Conservation (phyloP, 2,329 filamentous ascomycete genomes). For the Colletotrichum brevisporum region DNA sequence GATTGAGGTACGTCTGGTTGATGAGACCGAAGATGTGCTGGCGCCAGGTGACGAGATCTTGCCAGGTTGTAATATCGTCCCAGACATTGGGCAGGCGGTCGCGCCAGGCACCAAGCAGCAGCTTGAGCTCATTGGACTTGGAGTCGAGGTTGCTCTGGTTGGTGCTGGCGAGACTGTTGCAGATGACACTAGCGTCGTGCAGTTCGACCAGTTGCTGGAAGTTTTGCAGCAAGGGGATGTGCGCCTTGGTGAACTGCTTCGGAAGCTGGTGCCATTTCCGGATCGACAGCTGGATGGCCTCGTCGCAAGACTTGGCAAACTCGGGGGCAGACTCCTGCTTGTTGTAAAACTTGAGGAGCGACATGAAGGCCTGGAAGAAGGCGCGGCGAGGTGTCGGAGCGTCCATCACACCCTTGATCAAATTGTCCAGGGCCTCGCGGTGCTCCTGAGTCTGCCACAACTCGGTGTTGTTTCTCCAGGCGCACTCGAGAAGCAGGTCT, state of each 20-base stretch:
- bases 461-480: slow-evolving; percentile 94
- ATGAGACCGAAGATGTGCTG: slow-evolving; percentile 99
- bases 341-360: slow-evolving; percentile 91
- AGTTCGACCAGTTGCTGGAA: slow-evolving; percentile 98
- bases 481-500: slow-evolving; percentile 93
- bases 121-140: slow-evolving; percentile 95
- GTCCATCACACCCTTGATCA: slow-evolving; percentile 98
- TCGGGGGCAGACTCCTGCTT: slow-evolving; percentile 85
- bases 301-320: slow-evolving; percentile 92
- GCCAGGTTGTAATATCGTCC: slow-evolving; percentile 99
- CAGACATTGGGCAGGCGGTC: slow-evolving; percentile 97
- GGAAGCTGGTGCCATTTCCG: slow-evolving; percentile 99
- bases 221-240: slow-evolving; percentile 94
- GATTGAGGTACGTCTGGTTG: slow-evolving; percentile 90
- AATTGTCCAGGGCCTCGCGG: slow-evolving; percentile 88
- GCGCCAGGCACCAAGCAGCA: slow-evolving; percentile 94
- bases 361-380: slow-evolving; percentile 99
- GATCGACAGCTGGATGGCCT: slow-evolving; percentile 96
- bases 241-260: slow-evolving; percentile 90
- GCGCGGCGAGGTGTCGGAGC: slow-evolving; percentile 92
- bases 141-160: slow-evolving; percentile 88
- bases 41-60: slow-evolving; percentile 99
- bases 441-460: slow-evolving; percentile 92
- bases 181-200: slow-evolving; percentile 97
- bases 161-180: slow-evolving; percentile 88